Base-by-base conservation (phyloP, 2,329 filamentous ascomycete species). In the Endothia cerciana region DNA sequence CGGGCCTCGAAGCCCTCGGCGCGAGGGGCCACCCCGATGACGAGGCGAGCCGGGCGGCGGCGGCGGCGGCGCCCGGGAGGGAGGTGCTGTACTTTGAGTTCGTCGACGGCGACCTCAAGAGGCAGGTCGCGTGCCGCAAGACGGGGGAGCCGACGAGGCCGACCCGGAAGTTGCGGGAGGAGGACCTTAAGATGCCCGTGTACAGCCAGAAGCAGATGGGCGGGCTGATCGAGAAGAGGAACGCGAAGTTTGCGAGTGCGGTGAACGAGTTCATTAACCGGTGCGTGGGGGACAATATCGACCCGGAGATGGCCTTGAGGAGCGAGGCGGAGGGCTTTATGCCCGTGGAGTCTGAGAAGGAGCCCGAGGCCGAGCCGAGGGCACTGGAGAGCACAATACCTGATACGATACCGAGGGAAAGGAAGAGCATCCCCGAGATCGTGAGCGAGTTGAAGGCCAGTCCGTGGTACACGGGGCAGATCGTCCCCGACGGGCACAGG, bases 141-240 rank as follows among this genome's bases (percentile, higher is more conserved):
- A 92, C 90, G 0, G 91, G 91, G 1, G 88, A 94, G 75, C 84
- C 89, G 0, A 87, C 84, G 0, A 90, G 89, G 63, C 85, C 90
- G 0, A 87, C 83, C 15, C 85, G 88, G 65, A 91, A 87, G 72
- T 81, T 93, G 69, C 85, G 87, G 66, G 86, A 94, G 25, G 93
- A 97, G 73, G 88, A 92, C 67, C 75, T 98, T 70, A 96, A 91
- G 77, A 93, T 97, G 88, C 95, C 94, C 0, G 91, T 97, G 10
- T 97, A 89, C 79, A 93, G 92, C 69, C 94, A 97, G 77, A 94
- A 94, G 76, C 93, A 97, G 78, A 93, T 98, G 91, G 89, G 91
- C 74, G 86, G 84, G 62, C 77, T 97, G 70, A 97, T 99, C 71
- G 93, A 94, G 77, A 95, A 94, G 79, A 85, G 95, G 58, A 97